These are phyloP conservation scores for Penicillium sp. DNA, from an alignment of 2,329 filamentous ascomycete species.

Conservation along the genomic window DNA sequence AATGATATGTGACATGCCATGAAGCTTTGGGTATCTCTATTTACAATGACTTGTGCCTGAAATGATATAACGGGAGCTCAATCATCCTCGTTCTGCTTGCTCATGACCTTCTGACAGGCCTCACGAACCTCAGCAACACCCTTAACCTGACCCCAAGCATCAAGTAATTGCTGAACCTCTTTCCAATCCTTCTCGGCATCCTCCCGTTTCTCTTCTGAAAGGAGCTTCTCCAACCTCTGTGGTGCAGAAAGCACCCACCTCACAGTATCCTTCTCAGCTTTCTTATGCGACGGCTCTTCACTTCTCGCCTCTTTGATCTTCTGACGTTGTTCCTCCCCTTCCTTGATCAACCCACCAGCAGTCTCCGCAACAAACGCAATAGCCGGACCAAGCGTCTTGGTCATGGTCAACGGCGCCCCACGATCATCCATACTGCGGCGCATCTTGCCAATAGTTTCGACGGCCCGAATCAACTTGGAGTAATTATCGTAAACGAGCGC, in stretches of 20 bases:
- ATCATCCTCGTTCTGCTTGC: conserved; percentile 18
- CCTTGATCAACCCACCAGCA: conserved; percentile 36
- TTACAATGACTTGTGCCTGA: background rate
- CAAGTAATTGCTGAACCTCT: conserved; percentile 36
- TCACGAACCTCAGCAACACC: conserved; percentile 40
- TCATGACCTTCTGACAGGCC: conserved; percentile 40
- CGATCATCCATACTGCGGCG: conserved; percentile 45
- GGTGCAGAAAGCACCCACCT: conserved; percentile 43
- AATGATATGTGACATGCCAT: conserved; percentile 4
- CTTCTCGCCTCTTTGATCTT: conserved; percentile 26
- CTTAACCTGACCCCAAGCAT: conserved; percentile 41
- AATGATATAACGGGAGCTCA: no score
- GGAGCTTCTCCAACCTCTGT: conserved; percentile 33
- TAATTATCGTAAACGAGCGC: conserved; percentile 98
- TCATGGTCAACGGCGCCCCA: conserved; percentile 43
- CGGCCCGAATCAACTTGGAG: conserved; percentile 91
- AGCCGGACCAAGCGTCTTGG: conserved; percentile 41
- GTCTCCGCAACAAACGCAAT: conserved; percentile 45
- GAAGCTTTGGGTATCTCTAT: conserved; percentile 11
- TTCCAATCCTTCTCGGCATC: conserved; percentile 43
- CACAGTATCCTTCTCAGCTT: conserved; percentile 40
- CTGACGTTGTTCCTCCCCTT: conserved; percentile 35
- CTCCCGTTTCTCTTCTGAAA: conserved; percentile 37
- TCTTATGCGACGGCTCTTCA: conserved; percentile 17
- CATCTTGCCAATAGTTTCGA: conserved; percentile 83